Base-by-base conservation (phyloP, 1,284 basidiomycete species). In the Taiwanofungus camphoratus region DNA sequence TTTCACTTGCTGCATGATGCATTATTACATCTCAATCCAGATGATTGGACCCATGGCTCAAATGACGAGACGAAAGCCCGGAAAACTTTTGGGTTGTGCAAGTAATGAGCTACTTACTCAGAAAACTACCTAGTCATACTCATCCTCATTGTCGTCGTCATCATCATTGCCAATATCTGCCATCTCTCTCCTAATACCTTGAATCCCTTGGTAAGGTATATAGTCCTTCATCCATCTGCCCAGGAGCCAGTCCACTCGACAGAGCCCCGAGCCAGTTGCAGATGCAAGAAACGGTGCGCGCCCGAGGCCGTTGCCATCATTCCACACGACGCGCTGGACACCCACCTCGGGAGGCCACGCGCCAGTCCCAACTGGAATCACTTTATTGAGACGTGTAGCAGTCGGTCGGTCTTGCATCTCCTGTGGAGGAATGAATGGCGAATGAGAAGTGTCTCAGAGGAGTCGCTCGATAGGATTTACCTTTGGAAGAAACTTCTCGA, bases 241-340 rank as follows among this genome's bases (percentile, higher is more conserved):
- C 54, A 72, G 63, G 15, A 92, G 53, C 55, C 78, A 77, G 56
- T 96, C 92, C 4, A 97, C 72, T 36, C 93, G 69, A 54, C 87
- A 92, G 13, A 96, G 62, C 1, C 93, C 92, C n/a, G 80, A 80
- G 2, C 78, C 88, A 3, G 83, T 89, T 0, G 80, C 85, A 18
- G 81, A 84, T 3, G 87, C 92, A 18, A 94, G 64, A 53, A 92
- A 58, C 0, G 77, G 75, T 1, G 83, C 79, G 1, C 73, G 68
- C 2, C 64, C 76, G 0, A 93, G 65, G 1, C 88, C 89, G 35
- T 78, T 78, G 1, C 73, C 79, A 29, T 69, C 74, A 57, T 94
- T 87, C 93, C 93, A 97, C 2, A 65, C 69, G 0, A 86, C 82
- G 2, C 82, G 75, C 40, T 88, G 81, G 1, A 95, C 71, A 5